Evolutionary conservation across 768 basidiomycete species (phyloP).

Genomic region (Holtermannia corniformis): DNA sequence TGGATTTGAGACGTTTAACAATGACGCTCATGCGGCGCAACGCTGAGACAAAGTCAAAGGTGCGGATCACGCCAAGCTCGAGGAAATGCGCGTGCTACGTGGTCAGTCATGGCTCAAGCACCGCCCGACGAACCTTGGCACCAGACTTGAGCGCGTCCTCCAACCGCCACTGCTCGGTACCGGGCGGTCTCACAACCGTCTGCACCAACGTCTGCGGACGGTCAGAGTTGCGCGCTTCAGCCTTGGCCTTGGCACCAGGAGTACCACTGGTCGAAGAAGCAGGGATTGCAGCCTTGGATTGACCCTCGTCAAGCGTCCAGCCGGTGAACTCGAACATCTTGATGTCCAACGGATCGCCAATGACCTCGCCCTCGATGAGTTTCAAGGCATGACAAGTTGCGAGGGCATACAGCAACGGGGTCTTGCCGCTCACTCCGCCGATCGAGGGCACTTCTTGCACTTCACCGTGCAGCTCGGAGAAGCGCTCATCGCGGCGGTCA

Average conservation of each 20-base stretch:
- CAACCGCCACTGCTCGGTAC: constrained; percentile 75
- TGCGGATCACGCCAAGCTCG: constrained; percentile 89
- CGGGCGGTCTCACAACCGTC: constrained; percentile 89
- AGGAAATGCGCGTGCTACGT: constrained; percentile 87
- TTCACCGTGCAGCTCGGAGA: constrained; percentile 82
- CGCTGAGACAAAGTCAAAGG: constrained; percentile 91
- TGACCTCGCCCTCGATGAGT: constrained; percentile 71
- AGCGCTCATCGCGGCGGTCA: constrained; percentile 62
- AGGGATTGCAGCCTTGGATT: constrained; percentile 45
- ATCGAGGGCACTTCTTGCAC: constrained; percentile 68
- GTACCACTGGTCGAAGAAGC: constrained; percentile 3
- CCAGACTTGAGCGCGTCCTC: constrained; percentile 87
- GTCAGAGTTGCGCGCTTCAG: constrained; percentile 35
- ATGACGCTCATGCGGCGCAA: constrained; percentile 95
- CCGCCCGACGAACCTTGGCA: constrained; percentile 70
- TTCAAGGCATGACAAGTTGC: constrained; percentile 95
- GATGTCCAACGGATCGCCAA: constrained; percentile 91
- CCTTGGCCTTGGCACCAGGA: constrained; percentile 45
- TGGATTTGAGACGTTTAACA: constrained; percentile 86
- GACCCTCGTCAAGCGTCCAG: constrained; percentile 96
- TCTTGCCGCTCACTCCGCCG: constrained; percentile 54
- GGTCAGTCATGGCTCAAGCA: constrained; percentile 8
- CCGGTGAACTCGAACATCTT: constrained; percentile 98
- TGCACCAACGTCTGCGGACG: constrained; percentile 83
- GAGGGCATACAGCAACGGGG: constrained; percentile 80